Conservation (phyloP, 306 rosid species). For the Vigna angularis region DNA sequence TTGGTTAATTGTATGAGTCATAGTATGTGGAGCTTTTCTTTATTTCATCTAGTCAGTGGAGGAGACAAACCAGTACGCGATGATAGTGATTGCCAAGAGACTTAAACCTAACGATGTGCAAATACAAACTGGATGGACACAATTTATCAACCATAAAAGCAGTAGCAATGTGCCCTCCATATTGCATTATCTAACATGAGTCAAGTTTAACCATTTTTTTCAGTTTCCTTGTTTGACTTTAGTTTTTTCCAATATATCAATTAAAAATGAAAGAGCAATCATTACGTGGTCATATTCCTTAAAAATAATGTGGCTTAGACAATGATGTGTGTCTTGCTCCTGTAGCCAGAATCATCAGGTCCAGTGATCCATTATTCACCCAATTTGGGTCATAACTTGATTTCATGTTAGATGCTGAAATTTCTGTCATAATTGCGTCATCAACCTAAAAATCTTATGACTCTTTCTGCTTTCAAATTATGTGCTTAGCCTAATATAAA, state of each 20-base stretch:
- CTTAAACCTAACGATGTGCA: conserved; percentile 44
- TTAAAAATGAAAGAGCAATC: conserved; percentile 15
- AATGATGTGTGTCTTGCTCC: conserved; percentile 16
- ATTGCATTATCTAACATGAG: conserved; percentile 45
- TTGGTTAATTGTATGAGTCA: conserved; percentile 33
- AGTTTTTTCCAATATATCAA: neutral
- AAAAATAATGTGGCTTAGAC: conserved; percentile 20
- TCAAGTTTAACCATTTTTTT: conserved; percentile 24
- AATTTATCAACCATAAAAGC: conserved; percentile 43
- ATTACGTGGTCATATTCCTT: conserved; percentile 22
- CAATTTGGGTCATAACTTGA: neutral
- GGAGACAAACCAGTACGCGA: conserved; percentile 36
- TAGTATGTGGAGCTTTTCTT: conserved; percentile 41
- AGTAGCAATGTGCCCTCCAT: conserved; percentile 39
- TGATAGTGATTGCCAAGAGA: conserved; percentile 48
- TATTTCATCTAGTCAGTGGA: conserved; percentile 46
- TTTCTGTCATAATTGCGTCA: conserved; percentile 12
- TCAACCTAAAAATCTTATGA: neutral
- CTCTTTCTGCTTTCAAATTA: neutral
- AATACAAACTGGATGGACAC: conserved; percentile 50
- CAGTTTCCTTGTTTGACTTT: neutral
- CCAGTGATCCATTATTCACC: conserved; percentile 9
- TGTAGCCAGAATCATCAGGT: conserved; percentile 8
- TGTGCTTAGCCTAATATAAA: neutral
- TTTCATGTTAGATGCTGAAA: conserved; percentile 8